Percentiles rank a stretch among this genome's conserved stretches.
phyloP scores from a whole-genome alignment of 768 basidiomycete species.

The Collybia nuda region DNA sequence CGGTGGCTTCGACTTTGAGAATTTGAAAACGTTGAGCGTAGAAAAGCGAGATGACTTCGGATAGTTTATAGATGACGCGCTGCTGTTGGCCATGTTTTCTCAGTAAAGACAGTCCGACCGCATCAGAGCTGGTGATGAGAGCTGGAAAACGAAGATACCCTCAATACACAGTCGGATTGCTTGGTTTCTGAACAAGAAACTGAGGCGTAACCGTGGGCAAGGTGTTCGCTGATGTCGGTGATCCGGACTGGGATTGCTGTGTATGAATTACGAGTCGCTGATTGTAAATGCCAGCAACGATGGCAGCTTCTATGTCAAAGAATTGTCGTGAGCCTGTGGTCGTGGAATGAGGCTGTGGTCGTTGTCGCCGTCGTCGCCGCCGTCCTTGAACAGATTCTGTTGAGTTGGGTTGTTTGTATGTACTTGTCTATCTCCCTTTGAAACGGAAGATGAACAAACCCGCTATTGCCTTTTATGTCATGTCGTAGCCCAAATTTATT shows the following conservation, averaged over 20 bases:
- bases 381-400: not conserved
- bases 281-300: not conserved
- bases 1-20: constrained; percentile 7
- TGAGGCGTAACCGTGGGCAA: not conserved
- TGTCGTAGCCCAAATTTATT: no score
- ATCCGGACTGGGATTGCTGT: not conserved
- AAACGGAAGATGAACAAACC: not conserved
- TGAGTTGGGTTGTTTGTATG: constrained; percentile 1
- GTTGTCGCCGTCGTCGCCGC: constrained; percentile 7
- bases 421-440: constrained; percentile 3
- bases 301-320: no score
- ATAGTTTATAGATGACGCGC: constrained; percentile 18
- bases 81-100: constrained; percentile 24
- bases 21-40: constrained; percentile 31
- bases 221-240: constrained; percentile 1
- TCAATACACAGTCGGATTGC: no score
- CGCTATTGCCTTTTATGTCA: no score
- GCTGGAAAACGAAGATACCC: not conserved
- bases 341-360: not conserved
- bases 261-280: not conserved
- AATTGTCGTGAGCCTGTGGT: not conserved
- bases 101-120: not conserved
- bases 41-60: constrained; percentile 28
- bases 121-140: not conserved
- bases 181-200: no score